Conservation (phyloP, 306 rosid genomes). For the Vigna mungo region DNA sequence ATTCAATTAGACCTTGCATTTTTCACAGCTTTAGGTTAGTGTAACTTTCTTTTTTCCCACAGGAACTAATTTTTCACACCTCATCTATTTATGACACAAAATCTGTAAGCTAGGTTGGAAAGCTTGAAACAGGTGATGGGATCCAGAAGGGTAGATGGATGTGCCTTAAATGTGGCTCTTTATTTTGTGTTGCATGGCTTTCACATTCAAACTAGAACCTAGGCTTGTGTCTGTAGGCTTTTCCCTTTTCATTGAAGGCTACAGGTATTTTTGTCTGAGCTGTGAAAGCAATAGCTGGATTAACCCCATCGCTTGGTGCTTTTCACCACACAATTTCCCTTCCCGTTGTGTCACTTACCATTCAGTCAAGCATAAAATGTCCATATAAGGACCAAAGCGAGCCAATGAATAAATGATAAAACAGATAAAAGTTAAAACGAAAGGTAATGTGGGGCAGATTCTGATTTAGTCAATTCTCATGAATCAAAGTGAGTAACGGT, state of each 20-base stretch:
- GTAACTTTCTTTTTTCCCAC: conserved; percentile 17
- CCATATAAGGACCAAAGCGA: conserved; percentile 29
- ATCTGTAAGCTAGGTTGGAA: conserved; percentile 61
- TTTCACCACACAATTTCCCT: conserved; percentile 32
- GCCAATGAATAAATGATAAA: conserved; percentile 26
- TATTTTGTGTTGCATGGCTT: conserved; percentile 41
- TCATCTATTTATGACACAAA: conserved; percentile 55
- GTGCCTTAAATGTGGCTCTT: conserved; percentile 58
- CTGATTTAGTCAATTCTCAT: conserved; percentile 54
- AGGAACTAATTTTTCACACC: conserved; percentile 33
- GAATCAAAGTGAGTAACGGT: conserved; percentile 46
- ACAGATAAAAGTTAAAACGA: conserved; percentile 29
- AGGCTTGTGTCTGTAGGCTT: conserved; percentile 26
- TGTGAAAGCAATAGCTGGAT: conserved; percentile 48
- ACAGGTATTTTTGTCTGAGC: conserved; percentile 52
- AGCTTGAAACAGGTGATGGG: conserved; percentile 55
- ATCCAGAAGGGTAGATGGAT: conserved; percentile 58
- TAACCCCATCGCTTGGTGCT: conserved; percentile 34
- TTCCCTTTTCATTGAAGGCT: conserved; percentile 53
- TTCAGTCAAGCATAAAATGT: conserved; percentile 10
- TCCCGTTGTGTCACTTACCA: conserved; percentile 42
- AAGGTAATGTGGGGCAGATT: conserved; percentile 50
- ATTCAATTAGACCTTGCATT: conserved; percentile 33
- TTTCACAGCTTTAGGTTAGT: conserved; percentile 3
- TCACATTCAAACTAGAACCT: conserved; percentile 47